Base-by-base conservation (phyloP, 129 eudicot genomes). In the Pseudognaphalium luteoalbum region DNA sequence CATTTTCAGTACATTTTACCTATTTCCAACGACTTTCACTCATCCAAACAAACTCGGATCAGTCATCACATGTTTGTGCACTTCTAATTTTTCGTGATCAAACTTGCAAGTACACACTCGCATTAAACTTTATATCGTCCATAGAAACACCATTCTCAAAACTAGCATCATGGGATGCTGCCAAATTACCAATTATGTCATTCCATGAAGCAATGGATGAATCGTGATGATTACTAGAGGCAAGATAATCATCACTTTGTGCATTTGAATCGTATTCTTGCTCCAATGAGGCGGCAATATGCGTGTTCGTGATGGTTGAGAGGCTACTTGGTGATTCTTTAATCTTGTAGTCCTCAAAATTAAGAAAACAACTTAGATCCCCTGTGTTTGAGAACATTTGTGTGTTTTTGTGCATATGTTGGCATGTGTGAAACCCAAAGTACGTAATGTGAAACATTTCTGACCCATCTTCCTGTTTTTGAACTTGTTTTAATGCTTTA, bases 401-500 rank as follows among this genome's bases (percentile, higher is more conserved):
- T 60, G 70, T 59, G 22, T 44, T 33, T 44, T 69, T 60, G 15
- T 42, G 17, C 50, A 41, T 21, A 44, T 68, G 67, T 68, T 64
- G 76, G 86, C 96, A 87, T 19, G 88, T 87, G 44, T 89, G 96
- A 11, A 60, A 34, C 9, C 90, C 83, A 71, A 77, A 81, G 76
- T 89, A 89, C 37, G 89, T 87, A 58, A 80, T 83, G 16, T 85
- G 84, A 72, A 80, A 86, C 78, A 67, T 32, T 51, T 71, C 6
- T 28, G 86, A 81, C 39, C 79, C 82, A 42, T 83, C 88, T 42
- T 85, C 68, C 6, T 87, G 9, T 57, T 52, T 78, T 83, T 89
- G 91, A 63, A 87, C 91, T 73, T 89, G 96, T 73, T 82, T 89
- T 67, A 81, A 72, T 4, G 89, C 91, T 59, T 84, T 77, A 67